Percentiles rank a stretch among this genome's conserved stretches.
These are phyloP conservation scores for Erodium texanum DNA, from an alignment of 441 rosid genomes.

Conservation along the genomic window DNA sequence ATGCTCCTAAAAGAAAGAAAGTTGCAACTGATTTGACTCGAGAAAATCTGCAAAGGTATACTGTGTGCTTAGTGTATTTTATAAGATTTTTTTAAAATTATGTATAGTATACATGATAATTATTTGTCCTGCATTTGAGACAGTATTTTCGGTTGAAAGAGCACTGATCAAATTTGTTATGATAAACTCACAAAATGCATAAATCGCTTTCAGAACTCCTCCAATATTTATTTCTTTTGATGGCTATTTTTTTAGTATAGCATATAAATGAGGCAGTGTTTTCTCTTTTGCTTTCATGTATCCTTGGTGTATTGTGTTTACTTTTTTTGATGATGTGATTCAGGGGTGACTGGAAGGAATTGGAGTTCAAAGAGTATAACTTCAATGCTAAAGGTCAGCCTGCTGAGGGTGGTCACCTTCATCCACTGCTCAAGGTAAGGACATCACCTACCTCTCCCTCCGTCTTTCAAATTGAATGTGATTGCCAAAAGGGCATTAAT, in stretches of 20 bases:
- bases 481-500: background rate
- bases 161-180: no score
- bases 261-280: background rate
- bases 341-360: constrained; percentile 85
- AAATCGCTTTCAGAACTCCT: no score
- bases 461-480: background rate
- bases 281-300: background rate
- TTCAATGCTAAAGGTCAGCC: constrained; percentile 83
- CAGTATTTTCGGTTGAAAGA: no score
- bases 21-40: constrained; percentile 81
- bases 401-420: constrained; percentile 81
- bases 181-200: no score
- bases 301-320: constrained; percentile 3
- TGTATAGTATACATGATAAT: no score
- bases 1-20: constrained; percentile 71
- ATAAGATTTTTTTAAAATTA: no score
- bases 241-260: no score
- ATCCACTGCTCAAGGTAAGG: constrained; percentile 83
- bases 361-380: constrained; percentile 87
- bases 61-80: background rate
- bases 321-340: constrained; percentile 14
- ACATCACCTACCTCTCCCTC: background rate
- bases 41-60: constrained; percentile 74
- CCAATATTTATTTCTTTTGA: no score
- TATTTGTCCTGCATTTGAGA: no score